Conservation (phyloP, 2,329 filamentous ascomycete species). For the Davidsoniella australis region DNA sequence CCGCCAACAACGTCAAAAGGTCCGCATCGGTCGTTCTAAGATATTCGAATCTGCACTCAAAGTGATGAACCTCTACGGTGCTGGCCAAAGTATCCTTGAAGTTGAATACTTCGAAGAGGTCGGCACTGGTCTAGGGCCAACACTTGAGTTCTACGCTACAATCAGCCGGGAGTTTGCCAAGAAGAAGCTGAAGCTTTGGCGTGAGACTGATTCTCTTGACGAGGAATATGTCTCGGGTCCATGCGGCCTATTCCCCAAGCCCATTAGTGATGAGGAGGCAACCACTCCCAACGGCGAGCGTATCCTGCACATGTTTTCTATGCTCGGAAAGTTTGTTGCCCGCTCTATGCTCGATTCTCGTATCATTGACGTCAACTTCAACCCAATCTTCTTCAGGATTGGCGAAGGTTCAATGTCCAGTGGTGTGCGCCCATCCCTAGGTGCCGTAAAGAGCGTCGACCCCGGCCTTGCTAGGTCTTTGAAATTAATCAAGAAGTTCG, state of each 20-base stretch:
- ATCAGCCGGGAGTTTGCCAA: conserved; percentile 95
- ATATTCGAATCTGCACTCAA: conserved; percentile 94
- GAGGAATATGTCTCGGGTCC: conserved; percentile 65
- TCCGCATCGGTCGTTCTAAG: conserved; percentile 87
- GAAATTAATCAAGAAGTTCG: conserved; percentile 74
- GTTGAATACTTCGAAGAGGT: conserved; percentile 99
- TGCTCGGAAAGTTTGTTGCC: conserved; percentile 92
- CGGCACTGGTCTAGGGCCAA: conserved; percentile 86
- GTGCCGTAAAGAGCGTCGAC: conserved; percentile 79
- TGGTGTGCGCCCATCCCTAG: conserved; percentile 63
- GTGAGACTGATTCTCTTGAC: conserved; percentile 64
- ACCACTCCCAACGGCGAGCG: conserved; percentile 66
- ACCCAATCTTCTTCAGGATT: conserved; percentile 93
- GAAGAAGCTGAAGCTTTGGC: conserved; percentile 93
- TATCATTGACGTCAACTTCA: conserved; percentile 95
- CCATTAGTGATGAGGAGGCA: conserved; percentile 65
- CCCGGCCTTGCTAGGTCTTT: conserved; percentile 71
- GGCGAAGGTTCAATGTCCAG: conserved; percentile 47
- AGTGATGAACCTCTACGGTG: conserved; percentile 96
- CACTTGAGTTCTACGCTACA: conserved; percentile 92
- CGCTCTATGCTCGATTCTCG: conserved; percentile 95
- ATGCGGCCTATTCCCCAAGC: conserved; percentile 78
- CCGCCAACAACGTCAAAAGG: conserved; percentile 84
- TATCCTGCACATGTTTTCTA: conserved; percentile 74
- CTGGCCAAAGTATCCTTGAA: conserved; percentile 88